phyloP scores from a whole-genome alignment of 2,329 filamentous ascomycete species.

The Pseudogymnoascus sp. region DNA sequence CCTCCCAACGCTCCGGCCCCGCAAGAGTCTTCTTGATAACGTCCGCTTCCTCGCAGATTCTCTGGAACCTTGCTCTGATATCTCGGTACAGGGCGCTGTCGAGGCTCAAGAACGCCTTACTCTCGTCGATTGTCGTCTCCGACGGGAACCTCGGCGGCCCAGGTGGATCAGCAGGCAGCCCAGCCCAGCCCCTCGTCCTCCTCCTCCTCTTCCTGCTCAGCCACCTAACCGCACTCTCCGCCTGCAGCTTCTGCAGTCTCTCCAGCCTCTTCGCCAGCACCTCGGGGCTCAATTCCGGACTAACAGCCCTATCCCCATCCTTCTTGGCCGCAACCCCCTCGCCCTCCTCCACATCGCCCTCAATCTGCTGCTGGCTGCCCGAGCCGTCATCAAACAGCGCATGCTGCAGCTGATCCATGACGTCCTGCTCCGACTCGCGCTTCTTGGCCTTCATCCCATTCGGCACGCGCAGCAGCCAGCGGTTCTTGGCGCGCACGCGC shows the following conservation, averaged over 20 bases:
- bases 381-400: constrained; percentile 26
- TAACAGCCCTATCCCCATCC: constrained; percentile 19
- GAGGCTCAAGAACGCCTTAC: constrained; percentile 59
- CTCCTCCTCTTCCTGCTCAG: constrained; percentile 57
- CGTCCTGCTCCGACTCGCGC: constrained; percentile 25
- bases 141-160: constrained; percentile 69
- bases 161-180: constrained; percentile 57
- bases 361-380: constrained; percentile 13
- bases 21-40: constrained; percentile 70
- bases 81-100: constrained; percentile 55
- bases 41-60: constrained; percentile 57
- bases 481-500: constrained; percentile 59
- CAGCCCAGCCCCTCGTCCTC: constrained; percentile 59
- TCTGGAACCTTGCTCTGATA: constrained; percentile 58
- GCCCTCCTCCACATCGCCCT: constrained; percentile 20
- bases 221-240: constrained; percentile 55
- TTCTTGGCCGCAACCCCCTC: constrained; percentile 16
- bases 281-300: constrained; percentile 35
- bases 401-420: constrained; percentile 27
- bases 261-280: constrained; percentile 45
- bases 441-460: constrained; percentile 45
- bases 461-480: constrained; percentile 56
- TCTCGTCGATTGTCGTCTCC: constrained; percentile 73
- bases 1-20: constrained; percentile 65
- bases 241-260: constrained; percentile 44